Conservation (phyloP, 23 red algal species). For the Gracilaria gracilis region DNA sequence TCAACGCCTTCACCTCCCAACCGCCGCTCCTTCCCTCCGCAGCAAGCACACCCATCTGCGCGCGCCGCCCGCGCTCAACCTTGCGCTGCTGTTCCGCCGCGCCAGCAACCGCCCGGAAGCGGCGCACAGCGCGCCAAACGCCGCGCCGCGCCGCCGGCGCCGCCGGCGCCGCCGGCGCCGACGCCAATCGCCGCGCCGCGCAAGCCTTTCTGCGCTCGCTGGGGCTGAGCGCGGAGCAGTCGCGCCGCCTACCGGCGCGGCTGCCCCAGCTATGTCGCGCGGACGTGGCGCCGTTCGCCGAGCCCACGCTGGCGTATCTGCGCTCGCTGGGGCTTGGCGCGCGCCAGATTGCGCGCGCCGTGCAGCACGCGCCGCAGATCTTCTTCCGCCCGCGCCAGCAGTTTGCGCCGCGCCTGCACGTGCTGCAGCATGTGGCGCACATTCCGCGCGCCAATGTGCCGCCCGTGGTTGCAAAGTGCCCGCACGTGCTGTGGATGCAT, state of each 20-base stretch:
- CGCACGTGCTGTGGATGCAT: slow-evolving; percentile 83
- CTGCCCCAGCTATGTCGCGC: slow-evolving; percentile 30
- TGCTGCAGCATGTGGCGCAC: slow-evolving; percentile 32
- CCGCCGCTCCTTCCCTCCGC: not conserved
- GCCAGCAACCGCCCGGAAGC: not conserved
- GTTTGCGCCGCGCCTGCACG: slow-evolving; percentile 35
- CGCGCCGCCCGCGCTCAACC: slow-evolving; percentile 1
- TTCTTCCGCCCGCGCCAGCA: slow-evolving; percentile 10
- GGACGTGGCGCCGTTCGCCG: slow-evolving; percentile 28
- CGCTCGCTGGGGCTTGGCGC: slow-evolving; percentile 36
- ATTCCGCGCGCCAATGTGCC: not conserved
- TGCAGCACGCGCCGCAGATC: slow-evolving; percentile 69
- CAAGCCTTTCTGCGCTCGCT: slow-evolving; percentile 51
- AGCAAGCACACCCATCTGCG: not conserved
- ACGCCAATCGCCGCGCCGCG: not conserved
- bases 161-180: not conserved
- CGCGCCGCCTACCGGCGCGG: slow-evolving; percentile 35
- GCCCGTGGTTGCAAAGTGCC: slow-evolving; percentile 50
- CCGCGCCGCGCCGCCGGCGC: not conserved
- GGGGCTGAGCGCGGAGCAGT: slow-evolving; percentile 76
- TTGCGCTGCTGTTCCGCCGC: slow-evolving; percentile 11
- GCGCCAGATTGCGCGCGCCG: slow-evolving; percentile 31
- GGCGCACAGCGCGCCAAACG: not conserved
- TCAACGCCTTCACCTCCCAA: not conserved
- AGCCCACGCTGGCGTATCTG: slow-evolving; percentile 62